phyloP scores from a whole-genome alignment of 2,329 filamentous ascomycete genomes.

The Penicillium sp. region DNA sequence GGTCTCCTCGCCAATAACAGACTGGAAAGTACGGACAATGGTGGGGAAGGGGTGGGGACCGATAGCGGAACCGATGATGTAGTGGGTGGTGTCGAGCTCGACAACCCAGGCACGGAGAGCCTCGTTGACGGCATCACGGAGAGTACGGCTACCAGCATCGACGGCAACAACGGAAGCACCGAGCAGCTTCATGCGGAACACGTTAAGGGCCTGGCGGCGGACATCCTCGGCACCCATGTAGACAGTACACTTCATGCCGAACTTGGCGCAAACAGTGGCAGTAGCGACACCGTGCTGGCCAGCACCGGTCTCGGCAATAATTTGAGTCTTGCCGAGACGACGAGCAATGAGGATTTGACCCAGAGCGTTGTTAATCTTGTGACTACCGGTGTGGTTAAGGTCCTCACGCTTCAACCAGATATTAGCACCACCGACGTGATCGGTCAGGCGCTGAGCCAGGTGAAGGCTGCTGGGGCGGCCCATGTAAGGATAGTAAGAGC shows the following conservation, averaged over 20 bases:
- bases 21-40: constrained; percentile 97
- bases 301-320: constrained; percentile 97
- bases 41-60: constrained; percentile 97
- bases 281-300: constrained; percentile 98
- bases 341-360: constrained; percentile 88
- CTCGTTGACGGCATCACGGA: constrained; percentile 92
- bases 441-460: constrained; percentile 83
- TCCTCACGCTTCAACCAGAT: constrained; percentile 99
- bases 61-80: constrained; percentile 97
- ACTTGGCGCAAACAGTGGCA: constrained; percentile 96
- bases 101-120: constrained; percentile 93
- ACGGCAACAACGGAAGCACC: constrained; percentile 92
- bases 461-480: constrained; percentile 91
- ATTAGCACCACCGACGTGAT: constrained; percentile 87
- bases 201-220: constrained; percentile 92
- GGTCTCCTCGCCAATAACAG: constrained; percentile 92
- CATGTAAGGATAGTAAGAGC: constrained; percentile 97
- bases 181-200: constrained; percentile 97
- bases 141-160: constrained; percentile 83
- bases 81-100: constrained; percentile 91
- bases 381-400: constrained; percentile 94
- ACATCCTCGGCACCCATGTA: constrained; percentile 99
- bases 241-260: constrained; percentile 96
- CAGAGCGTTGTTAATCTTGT: constrained; percentile 99
- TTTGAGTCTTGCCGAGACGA: constrained; percentile 89